Conservation (phyloP, 495 filamentous ascomycete genomes). For the Bathelium albidoporum region DNA sequence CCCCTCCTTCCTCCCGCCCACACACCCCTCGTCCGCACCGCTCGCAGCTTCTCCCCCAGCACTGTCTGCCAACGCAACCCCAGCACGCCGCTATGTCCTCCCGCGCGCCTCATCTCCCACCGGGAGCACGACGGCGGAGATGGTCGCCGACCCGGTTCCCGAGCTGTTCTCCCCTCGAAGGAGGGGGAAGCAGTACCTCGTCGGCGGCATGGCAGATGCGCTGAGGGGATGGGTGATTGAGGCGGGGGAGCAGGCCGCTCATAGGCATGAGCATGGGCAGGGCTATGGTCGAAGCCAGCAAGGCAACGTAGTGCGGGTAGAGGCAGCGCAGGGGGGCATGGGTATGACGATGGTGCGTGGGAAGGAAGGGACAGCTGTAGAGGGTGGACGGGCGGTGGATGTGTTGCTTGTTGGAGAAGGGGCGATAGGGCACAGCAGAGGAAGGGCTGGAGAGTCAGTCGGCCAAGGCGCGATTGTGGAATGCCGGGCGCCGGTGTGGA, state of each 20-base stretch:
- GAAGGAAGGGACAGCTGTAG: neutral
- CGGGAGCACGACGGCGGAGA: neutral
- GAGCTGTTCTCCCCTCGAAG: conserved; percentile 33
- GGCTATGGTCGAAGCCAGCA: conserved; percentile 11
- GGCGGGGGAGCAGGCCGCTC: conserved; percentile 19
- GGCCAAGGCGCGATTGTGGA: conserved; percentile 20
- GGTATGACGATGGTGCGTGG: neutral
- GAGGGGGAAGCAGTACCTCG: conserved; percentile 30
- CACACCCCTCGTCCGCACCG: neutral
- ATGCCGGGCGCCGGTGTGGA: conserved; percentile 26
- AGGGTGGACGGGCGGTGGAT: conserved; percentile 8
- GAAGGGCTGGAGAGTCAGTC: conserved; percentile 7
- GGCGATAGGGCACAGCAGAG: neutral
- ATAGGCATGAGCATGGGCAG: conserved; percentile 10
- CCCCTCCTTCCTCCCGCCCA: neutral
- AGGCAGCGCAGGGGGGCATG: conserved; percentile 6
- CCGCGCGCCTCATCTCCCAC: neutral
- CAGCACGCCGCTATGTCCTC: neutral
- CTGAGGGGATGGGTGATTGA: conserved; percentile 32
- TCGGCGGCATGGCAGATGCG: conserved; percentile 29
- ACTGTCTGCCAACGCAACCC: neutral
- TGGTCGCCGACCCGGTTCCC: conserved; percentile 21
- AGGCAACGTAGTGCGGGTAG: conserved; percentile 13
- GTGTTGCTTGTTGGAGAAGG: conserved; percentile 8
- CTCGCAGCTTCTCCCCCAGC: neutral